Conservation (phyloP, 192 early-diverging fungal species). For the Gonapodya prolifera region DNA sequence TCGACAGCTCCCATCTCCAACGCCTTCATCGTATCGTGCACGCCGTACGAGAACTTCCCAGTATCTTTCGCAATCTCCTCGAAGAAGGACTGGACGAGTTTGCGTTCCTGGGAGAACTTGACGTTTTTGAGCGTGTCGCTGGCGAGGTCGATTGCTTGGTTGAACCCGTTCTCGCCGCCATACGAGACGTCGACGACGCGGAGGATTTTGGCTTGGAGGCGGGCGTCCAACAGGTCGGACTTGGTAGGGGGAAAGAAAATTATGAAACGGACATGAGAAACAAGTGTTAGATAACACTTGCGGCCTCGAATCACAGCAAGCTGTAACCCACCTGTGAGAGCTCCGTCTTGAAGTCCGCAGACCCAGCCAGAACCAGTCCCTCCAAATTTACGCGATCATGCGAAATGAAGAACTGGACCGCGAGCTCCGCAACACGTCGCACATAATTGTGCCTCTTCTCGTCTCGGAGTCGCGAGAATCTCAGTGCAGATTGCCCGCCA, state of each 20-base stretch:
- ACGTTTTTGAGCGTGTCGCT: constrained; percentile 85
- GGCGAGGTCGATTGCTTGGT: constrained; percentile 89
- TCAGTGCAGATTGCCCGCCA: constrained; percentile 99
- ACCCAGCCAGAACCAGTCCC: constrained; percentile 91
- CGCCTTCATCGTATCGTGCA: constrained; percentile 91
- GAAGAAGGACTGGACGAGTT: constrained; percentile 90
- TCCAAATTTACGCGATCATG: constrained; percentile 74
- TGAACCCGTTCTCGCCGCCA: constrained; percentile 98
- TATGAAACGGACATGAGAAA: no score
- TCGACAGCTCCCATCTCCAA: constrained; percentile 96
- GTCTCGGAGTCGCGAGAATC: constrained; percentile 97
- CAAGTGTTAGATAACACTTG: background rate
- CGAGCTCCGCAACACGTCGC: constrained; percentile 91
- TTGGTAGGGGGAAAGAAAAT: no score
- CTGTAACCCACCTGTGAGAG: constrained; percentile 36
- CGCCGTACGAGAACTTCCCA: constrained; percentile 90
- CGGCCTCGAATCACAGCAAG: no score
- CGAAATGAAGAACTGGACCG: constrained; percentile 88
- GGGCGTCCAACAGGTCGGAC: constrained; percentile 92
- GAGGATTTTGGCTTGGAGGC: constrained; percentile 76
- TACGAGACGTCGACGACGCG: constrained; percentile 96
- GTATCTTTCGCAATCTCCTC: constrained; percentile 94
- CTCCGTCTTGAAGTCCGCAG: constrained; percentile 98
- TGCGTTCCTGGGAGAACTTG: constrained; percentile 98
- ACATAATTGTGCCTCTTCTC: constrained; percentile 99